A percentile compares a stretch with the other conserved stretches of the same genome.
phyloP scores from a whole-genome alignment of 2,329 filamentous ascomycete species.

The Aspergillus nomiae region DNA sequence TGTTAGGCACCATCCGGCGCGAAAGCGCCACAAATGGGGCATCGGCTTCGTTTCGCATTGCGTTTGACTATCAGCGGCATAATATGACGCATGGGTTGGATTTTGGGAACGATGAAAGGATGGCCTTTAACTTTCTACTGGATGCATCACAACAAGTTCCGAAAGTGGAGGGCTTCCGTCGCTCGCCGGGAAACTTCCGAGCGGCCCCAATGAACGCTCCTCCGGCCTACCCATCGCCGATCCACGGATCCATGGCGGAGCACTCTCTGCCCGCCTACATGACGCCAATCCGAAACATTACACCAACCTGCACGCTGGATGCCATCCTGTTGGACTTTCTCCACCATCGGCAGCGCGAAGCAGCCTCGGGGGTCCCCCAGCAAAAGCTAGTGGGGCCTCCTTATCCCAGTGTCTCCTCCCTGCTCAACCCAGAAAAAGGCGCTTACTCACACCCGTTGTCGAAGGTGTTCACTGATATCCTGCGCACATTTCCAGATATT shows the following conservation, averaged over 20 bases:
- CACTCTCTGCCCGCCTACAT: conserved; percentile 36
- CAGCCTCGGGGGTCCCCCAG: conserved; percentile 65
- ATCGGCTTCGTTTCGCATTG: conserved; percentile 38
- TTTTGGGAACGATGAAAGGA: conserved; percentile 61
- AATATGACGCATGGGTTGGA: conserved; percentile 58
- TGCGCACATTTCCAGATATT: conserved; percentile 80
- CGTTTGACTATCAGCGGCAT: conserved; percentile 47
- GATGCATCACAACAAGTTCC: conserved; percentile 60
- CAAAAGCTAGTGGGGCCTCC: conserved; percentile 72
- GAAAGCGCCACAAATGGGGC: conserved; percentile 24
- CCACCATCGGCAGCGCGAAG: conserved; percentile 65
- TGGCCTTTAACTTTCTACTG: conserved; percentile 74
- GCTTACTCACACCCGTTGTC: conserved; percentile 73
- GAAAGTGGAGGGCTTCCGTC: conserved; percentile 52
- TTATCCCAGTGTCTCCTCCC: conserved; percentile 77
- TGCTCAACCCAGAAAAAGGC: conserved; percentile 70
- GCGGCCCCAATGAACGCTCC: conserved; percentile 23
- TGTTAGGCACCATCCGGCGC: conserved; percentile 25
- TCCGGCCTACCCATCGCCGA: conserved; percentile 26
- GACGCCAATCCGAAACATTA: conserved; percentile 59
- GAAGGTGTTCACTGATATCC: conserved; percentile 81
- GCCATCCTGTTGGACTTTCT: conserved; percentile 79
- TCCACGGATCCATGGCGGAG: conserved; percentile 26
- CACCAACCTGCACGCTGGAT: conserved; percentile 76
- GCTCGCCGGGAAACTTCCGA: conserved; percentile 28